Evolutionary conservation across 169 alveolate genomes (phyloP).

Genomic region (Cryptosporidium ryanae): DNA sequence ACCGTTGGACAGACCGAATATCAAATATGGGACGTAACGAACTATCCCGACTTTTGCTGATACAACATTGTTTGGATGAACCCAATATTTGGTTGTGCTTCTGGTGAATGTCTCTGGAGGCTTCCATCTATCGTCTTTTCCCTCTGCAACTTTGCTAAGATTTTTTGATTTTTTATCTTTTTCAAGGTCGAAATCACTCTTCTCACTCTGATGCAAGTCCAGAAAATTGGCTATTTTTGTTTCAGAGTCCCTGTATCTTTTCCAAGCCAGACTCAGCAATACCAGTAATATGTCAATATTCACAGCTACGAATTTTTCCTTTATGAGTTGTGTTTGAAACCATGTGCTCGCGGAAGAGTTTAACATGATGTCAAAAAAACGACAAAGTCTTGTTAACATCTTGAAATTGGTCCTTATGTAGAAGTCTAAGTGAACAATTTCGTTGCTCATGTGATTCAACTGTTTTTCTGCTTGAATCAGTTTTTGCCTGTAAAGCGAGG

Average conservation of each 20-base stretch:
- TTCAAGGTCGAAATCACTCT: not conserved
- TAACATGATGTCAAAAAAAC: constrained; percentile 78
- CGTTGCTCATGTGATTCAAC: constrained; percentile 76
- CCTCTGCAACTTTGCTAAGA: constrained; percentile 1
- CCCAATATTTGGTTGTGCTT: constrained; percentile 82
- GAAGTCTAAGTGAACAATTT: constrained; percentile 78
- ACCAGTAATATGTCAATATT: constrained; percentile 82
- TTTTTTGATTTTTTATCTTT: not conserved
- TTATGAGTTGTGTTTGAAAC: constrained; percentile 80
- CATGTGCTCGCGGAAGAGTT: constrained; percentile 79
- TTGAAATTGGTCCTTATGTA: constrained; percentile 78
- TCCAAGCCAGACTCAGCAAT: constrained; percentile 80
- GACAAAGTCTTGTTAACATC: constrained; percentile 75
- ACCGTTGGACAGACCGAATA: constrained; percentile 80
- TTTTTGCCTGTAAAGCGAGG: not conserved
- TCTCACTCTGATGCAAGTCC: constrained; percentile 11
- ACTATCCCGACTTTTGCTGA: constrained; percentile 83
- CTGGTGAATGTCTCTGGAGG: constrained; percentile 85
- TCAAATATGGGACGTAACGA: constrained; percentile 82
- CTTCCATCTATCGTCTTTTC: constrained; percentile 76
- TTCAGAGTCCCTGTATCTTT: constrained; percentile 75
- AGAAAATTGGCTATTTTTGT: not conserved
- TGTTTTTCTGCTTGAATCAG: constrained; percentile 8
- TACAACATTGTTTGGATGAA: constrained; percentile 81
- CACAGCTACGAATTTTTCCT: constrained; percentile 81